A percentile compares a stretch with the other conserved stretches of the same genome.
Evolutionary conservation across 345 rosid species (phyloP).

Genomic region (Ceriops tagal): DNA sequence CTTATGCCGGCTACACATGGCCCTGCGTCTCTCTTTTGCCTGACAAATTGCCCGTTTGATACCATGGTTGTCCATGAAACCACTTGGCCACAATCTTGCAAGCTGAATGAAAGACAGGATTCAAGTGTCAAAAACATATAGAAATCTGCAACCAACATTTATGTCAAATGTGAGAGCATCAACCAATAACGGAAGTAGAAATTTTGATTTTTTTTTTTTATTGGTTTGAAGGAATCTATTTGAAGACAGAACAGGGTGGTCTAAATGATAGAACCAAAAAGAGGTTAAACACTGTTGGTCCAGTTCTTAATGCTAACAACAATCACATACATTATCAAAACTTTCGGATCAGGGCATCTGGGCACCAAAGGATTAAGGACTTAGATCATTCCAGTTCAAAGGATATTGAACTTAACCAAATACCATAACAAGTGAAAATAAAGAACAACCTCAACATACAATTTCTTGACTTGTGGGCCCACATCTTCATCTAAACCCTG

Average conservation of each 20-base stretch:
- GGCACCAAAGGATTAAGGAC: not conserved
- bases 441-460: constrained; percentile 40
- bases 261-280: not conserved
- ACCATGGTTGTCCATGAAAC: constrained; percentile 83
- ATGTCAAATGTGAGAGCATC: too few species aligned
- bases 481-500: constrained; percentile 44
- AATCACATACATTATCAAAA: not conserved
- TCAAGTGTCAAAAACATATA: constrained; percentile 25
- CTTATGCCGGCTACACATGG: constrained; percentile 30
- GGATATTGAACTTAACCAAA: not conserved
- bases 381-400: not conserved
- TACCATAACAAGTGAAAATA: constrained; percentile 1
- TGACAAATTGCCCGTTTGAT: constrained; percentile 81
- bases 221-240: not conserved
- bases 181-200: too few species aligned
- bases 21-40: constrained; percentile 73
- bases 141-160: constrained; percentile 1
- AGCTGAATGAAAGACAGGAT: constrained; percentile 49
- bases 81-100: constrained; percentile 83
- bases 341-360: not conserved
- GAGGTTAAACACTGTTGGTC: not conserved
- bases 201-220: not conserved
- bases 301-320: not conserved
- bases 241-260: not conserved
- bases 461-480: constrained; percentile 41